phyloP scores from a whole-genome alignment of 1,284 basidiomycete species.

The Phaffia rhodozyma region DNA sequence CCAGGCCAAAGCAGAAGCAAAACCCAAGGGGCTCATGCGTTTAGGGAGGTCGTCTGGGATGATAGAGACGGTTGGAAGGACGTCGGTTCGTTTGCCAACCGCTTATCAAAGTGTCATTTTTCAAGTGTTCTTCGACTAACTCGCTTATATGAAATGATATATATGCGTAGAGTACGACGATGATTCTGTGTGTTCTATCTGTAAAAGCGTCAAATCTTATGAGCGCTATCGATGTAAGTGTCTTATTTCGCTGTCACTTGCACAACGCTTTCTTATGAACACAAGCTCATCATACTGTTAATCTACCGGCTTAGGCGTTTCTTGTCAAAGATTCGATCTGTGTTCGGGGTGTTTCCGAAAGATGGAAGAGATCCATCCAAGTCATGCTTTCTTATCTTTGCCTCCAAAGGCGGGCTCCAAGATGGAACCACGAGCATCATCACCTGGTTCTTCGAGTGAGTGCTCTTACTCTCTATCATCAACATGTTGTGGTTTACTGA shows the following conservation, averaged over 20 bases:
- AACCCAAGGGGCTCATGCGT: conserved; percentile 65
- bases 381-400: conserved; percentile 66
- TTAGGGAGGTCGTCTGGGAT: conserved; percentile 71
- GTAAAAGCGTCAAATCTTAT: conserved; percentile 47
- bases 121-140: neutral
- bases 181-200: conserved; percentile 60
- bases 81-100: conserved; percentile 49
- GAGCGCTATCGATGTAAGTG: conserved; percentile 62
- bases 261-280: neutral
- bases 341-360: conserved; percentile 41
- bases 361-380: conserved; percentile 79
- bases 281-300: neutral
- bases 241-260: neutral
- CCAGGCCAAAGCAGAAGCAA: neutral
- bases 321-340: conserved; percentile 63
- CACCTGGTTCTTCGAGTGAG: conserved; percentile 21
- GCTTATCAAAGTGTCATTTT: neutral
- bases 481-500: neutral
- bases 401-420: conserved; percentile 42
- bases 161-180: conserved; percentile 44
- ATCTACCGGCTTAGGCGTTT: conserved; percentile 37
- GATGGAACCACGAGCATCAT: neutral
- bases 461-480: neutral
- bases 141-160: neutral
- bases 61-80: conserved; percentile 61